Percentiles rank a stretch among this genome's conserved stretches.
Evolutionary conservation across 768 basidiomycete species (phyloP).

Genomic region (Suillus ampliporus): DNA sequence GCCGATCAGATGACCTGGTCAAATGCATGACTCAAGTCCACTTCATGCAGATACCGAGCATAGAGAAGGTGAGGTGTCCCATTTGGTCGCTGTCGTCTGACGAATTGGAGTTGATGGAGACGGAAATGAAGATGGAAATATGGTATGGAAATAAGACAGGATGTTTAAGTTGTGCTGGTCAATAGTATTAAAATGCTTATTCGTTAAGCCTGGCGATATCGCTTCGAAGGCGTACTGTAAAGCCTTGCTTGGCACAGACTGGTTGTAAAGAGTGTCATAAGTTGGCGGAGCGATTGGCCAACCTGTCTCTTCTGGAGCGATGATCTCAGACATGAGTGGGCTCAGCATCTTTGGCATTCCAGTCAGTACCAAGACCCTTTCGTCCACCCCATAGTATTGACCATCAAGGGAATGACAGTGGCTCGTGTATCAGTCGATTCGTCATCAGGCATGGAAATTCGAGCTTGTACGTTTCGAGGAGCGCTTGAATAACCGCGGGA

Average conservation of each 20-base stretch:
- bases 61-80: constrained; percentile 78
- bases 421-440: constrained; percentile 45
- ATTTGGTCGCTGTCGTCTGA: constrained; percentile 50
- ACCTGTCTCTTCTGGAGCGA: constrained; percentile 25
- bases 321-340: constrained; percentile 29
- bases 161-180: constrained; percentile 75
- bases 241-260: neutral
- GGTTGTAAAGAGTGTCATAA: constrained; percentile 13
- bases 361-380: constrained; percentile 91
- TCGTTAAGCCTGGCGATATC: constrained; percentile 44
- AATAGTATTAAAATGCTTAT: constrained; percentile 45
- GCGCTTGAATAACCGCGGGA: constrained; percentile 65
- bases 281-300: constrained; percentile 23
- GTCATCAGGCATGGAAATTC: constrained; percentile 41
- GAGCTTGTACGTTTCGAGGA: constrained; percentile 69
- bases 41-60: constrained; percentile 72
- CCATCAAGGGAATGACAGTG: constrained; percentile 73
- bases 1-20: constrained; percentile 72
- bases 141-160: constrained; percentile 79
- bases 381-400: constrained; percentile 98
- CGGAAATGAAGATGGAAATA: constrained; percentile 37
- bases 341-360: constrained; percentile 66
- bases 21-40: constrained; percentile 61
- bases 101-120: constrained; percentile 26
- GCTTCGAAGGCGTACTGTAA: constrained; percentile 40